These are phyloP conservation scores for Penicillium sp. DNA, from an alignment of 2,329 filamentous ascomycete species.

Conservation along the genomic window DNA sequence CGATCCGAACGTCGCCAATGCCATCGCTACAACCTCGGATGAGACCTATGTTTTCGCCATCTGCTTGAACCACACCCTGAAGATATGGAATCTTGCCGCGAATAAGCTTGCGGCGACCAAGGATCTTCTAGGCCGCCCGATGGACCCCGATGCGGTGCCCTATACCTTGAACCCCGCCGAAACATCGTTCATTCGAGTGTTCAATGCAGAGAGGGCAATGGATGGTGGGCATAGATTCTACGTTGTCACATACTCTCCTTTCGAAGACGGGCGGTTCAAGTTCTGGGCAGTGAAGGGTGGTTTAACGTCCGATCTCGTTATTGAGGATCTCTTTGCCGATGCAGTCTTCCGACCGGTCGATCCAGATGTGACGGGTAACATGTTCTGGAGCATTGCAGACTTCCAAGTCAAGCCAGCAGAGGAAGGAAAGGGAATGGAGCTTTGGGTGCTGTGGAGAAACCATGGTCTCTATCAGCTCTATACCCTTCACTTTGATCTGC, in stretches of 20 bases:
- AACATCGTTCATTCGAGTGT: constrained; percentile 72
- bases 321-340: constrained; percentile 72
- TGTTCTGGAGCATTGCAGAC: constrained; percentile 78
- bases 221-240: constrained; percentile 56
- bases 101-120: constrained; percentile 75
- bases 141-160: constrained; percentile 68
- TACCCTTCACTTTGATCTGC: constrained; percentile 70
- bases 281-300: constrained; percentile 77
- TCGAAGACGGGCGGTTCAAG: constrained; percentile 88
- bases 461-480: constrained; percentile 77
- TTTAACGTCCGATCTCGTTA: constrained; percentile 58
- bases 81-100: constrained; percentile 84
- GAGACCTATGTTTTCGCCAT: constrained; percentile 69
- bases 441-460: constrained; percentile 85
- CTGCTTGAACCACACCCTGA: constrained; percentile 83
- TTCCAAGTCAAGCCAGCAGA: constrained; percentile 64
- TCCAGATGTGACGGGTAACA: constrained; percentile 64
- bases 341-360: constrained; percentile 65
- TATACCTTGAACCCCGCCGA: constrained; percentile 80
- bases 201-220: constrained; percentile 57
- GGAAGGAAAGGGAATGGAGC: constrained; percentile 57
- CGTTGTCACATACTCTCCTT: constrained; percentile 83
- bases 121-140: constrained; percentile 72
- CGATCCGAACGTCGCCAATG: constrained; percentile 47
- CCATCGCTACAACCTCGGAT: constrained; percentile 49